phyloP scores from a whole-genome alignment of 306 rosid genomes.

The Cucumis melo region DNA sequence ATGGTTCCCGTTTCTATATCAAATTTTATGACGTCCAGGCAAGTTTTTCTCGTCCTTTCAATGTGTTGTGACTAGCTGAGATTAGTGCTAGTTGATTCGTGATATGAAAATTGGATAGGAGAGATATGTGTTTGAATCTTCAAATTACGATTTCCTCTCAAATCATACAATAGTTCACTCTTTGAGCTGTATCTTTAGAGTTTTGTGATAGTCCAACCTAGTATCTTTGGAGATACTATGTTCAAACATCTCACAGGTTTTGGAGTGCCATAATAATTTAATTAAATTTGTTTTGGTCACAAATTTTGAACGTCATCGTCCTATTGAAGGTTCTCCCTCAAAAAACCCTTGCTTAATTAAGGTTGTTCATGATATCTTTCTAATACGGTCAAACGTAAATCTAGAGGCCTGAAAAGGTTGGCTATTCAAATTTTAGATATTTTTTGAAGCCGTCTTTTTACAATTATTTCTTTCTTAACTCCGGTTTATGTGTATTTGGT shows the following conservation, averaged over 20 bases:
- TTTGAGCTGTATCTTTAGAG: background rate
- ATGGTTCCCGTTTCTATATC: constrained; percentile 76
- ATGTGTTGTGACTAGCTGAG: background rate
- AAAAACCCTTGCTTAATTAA: background rate
- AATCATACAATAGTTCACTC: background rate
- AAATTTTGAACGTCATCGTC: background rate
- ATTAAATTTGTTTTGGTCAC: background rate
- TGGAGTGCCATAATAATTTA: background rate
- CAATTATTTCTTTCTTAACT: background rate
- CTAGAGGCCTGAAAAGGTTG: background rate
- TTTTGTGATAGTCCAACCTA: background rate
- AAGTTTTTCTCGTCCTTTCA: background rate
- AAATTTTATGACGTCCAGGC: constrained; percentile 82
- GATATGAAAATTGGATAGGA: background rate
- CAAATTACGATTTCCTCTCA: background rate
- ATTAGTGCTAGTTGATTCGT: background rate
- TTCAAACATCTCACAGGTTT: background rate
- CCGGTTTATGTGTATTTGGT: too few species aligned
- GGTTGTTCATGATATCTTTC: background rate
- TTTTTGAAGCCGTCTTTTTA: background rate
- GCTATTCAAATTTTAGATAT: background rate
- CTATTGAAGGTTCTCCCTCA: too few species aligned
- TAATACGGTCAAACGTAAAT: background rate
- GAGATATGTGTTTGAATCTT: background rate
- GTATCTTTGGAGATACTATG: background rate